A percentile compares a stretch with the other conserved stretches of the same genome.
These are phyloP conservation scores for Pistacia vera DNA, from an alignment of 345 rosid genomes.

Conservation along the genomic window DNA sequence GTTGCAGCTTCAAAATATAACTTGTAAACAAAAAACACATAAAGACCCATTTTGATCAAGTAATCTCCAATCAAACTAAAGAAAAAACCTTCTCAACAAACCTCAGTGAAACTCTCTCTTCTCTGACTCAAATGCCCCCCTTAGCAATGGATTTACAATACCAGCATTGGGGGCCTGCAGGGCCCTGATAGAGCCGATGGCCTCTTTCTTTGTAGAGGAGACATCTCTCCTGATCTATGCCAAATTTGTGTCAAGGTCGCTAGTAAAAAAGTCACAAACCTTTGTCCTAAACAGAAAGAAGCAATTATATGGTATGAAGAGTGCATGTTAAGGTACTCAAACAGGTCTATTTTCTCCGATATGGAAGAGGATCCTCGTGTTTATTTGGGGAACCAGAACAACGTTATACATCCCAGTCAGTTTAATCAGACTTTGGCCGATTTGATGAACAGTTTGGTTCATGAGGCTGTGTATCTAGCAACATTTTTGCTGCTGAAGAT, in stretches of 20 bases:
- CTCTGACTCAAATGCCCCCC: too few relatives aligned
- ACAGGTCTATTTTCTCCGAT: too few relatives aligned
- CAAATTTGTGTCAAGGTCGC: constrained; percentile 11
- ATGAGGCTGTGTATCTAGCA: constrained; percentile 23
- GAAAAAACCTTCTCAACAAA: too few relatives aligned
- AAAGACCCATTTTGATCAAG: too few relatives aligned
- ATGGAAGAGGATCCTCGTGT: neutral
- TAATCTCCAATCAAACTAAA: too few relatives aligned
- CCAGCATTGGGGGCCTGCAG: constrained; percentile 4
- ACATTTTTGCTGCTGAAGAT: constrained; percentile 21
- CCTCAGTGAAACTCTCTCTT: too few relatives aligned
- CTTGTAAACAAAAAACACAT: too few relatives aligned
- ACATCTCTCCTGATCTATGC: neutral
- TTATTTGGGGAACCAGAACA: constrained; percentile 5
- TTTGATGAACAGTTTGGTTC: constrained; percentile 8
- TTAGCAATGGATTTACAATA: neutral
- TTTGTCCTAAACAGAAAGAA: constrained; percentile 40
- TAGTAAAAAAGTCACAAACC: neutral
- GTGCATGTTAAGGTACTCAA: constrained; percentile 25
- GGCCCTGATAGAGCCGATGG: constrained; percentile 9
- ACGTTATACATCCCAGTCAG: constrained; percentile 29
- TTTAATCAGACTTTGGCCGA: neutral
- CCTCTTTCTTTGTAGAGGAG: constrained; percentile 27
- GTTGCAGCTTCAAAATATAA: too few relatives aligned
- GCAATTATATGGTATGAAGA: constrained; percentile 38